Base-by-base conservation (phyloP, 352 stramenopile genomes). In the Plasmopara muralis region DNA sequence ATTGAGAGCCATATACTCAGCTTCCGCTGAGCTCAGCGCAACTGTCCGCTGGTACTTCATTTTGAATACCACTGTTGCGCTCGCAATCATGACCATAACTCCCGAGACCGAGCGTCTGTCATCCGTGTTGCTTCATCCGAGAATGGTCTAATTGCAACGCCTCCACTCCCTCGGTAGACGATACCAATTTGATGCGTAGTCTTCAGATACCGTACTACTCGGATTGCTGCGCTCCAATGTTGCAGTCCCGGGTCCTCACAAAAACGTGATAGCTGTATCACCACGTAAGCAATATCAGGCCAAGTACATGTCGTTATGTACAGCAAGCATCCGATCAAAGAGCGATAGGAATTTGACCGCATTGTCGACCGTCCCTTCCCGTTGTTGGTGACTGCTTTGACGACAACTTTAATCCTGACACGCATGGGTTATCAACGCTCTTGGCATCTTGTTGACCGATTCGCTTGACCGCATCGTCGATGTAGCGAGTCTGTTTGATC, bases 11-110 rank as follows among this genome's bases (percentile, higher is more conserved):
- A 43, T 43, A 18, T 28, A 43, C 9, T 43, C 39, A 43, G 39
- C 8, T 4, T 4, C 18, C n/a, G n/a, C n/a, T n/a, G n/a, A n/a
- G n/a, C n/a, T n/a, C n/a, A n/a, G n/a, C n/a, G n/a, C n/a, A n/a
- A 43, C 39, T 2, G 14, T 43, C 15, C 39, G n/a, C 39, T 28
- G 39, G 39, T 43, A 43, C 39, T 43, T 43, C 15, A n/a, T 28
- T 6, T 43, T 43, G 15, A 43, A 43, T 20, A 43, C 39, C 39
- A 43, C 5, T 43, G 39, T 4, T 5, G 39, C 39, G n/a, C 30
- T 43, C 15, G 13, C 39, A 43, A 43, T 25, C 39, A 43, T 43
- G 14, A 43, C 39, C 39, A 28, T 43, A 18, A 43, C 39, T 43
- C 39, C n/a, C 6, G 39, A 43, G 18, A n/a, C 12, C 35, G n/a